Percentiles rank a stretch among this genome's conserved stretches.
phyloP scores from a whole-genome alignment of 768 basidiomycete species.

The Lentinula lateritia region DNA sequence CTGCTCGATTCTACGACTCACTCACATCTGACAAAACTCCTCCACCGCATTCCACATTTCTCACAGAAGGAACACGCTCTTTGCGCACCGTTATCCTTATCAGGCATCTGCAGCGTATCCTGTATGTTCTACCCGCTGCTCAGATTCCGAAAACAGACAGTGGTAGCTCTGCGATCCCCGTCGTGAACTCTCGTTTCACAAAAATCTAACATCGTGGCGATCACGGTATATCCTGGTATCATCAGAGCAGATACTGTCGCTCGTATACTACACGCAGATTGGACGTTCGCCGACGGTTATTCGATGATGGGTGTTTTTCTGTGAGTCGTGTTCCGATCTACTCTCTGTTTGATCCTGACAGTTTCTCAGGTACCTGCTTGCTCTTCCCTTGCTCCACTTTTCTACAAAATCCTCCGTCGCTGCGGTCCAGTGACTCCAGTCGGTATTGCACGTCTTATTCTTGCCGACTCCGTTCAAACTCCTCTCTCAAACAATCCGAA shows the following conservation, averaged over 20 bases:
- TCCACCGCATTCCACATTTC: conserved; percentile 30
- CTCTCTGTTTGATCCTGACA: not conserved
- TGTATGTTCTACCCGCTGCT: conserved; percentile 74
- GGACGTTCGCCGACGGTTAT: conserved; percentile 26
- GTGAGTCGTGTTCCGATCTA: conserved; percentile 32
- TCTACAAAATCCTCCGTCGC: conserved; percentile 62
- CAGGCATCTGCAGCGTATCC: conserved; percentile 76
- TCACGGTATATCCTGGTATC: conserved; percentile 73
- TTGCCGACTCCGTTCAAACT: conserved; percentile 76
- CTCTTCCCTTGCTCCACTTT: conserved; percentile 63
- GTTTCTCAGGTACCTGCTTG: conserved; percentile 50
- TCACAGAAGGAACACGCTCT: conserved; percentile 61
- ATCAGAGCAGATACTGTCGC: conserved; percentile 67
- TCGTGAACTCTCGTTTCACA: conserved; percentile 38
- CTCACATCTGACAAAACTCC: conserved; percentile 9
- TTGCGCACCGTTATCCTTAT: conserved; percentile 60
- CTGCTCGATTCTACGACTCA: conserved; percentile 22
- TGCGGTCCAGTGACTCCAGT: conserved; percentile 69
- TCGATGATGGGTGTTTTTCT: conserved; percentile 41
- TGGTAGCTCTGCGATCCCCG: conserved; percentile 29
- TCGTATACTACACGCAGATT: conserved; percentile 45
- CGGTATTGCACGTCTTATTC: conserved; percentile 77
- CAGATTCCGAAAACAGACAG: conserved; percentile 43
- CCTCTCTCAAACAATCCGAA: conserved; percentile 16
- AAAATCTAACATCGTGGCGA: conserved; percentile 70